Percentiles rank a stretch among this genome's conserved stretches.
phyloP scores from a whole-genome alignment of 345 rosid genomes.

The Fremontodendron californicum region DNA sequence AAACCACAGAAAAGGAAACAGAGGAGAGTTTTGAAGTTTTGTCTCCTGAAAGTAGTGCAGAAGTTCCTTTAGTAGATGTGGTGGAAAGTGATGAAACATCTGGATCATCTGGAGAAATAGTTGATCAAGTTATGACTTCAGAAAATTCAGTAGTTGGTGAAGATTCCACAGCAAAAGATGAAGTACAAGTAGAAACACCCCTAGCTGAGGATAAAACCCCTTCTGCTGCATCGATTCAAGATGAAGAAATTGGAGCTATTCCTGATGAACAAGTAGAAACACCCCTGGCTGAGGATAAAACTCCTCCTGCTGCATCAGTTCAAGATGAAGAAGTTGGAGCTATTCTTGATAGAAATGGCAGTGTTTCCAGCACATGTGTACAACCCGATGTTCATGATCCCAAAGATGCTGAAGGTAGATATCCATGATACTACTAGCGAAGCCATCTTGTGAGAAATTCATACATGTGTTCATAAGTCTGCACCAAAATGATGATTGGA shows the following conservation, averaged over 20 bases:
- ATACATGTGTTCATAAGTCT: not conserved
- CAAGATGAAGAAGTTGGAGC: no score
- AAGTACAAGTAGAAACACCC: constrained; percentile 29
- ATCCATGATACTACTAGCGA: not conserved
- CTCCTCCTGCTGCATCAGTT: no score
- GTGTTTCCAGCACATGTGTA: constrained; percentile 31
- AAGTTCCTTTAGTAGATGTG: constrained; percentile 27
- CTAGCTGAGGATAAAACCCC: constrained; percentile 26
- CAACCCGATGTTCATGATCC: constrained; percentile 28
- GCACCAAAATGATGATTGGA: not conserved
- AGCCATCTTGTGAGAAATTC: not conserved
- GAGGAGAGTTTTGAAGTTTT: constrained; percentile 20
- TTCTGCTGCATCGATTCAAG: constrained; percentile 32
- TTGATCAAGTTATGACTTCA: constrained; percentile 35
- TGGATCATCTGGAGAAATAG: constrained; percentile 35
- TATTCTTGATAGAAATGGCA: constrained; percentile 39
- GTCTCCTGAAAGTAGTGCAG: constrained; percentile 29
- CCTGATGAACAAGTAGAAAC: constrained; percentile 24
- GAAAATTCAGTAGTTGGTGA: constrained; percentile 32
- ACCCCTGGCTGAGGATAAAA: constrained; percentile 1
- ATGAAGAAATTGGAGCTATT: constrained; percentile 23
- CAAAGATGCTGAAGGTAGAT: constrained; percentile 34
- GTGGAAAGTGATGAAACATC: constrained; percentile 22
- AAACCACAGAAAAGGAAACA: constrained; percentile 22
- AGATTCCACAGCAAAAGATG: constrained; percentile 9